phyloP scores from a whole-genome alignment of 2,329 filamentous ascomycete genomes.

The Neofusicoccum laricinum region DNA sequence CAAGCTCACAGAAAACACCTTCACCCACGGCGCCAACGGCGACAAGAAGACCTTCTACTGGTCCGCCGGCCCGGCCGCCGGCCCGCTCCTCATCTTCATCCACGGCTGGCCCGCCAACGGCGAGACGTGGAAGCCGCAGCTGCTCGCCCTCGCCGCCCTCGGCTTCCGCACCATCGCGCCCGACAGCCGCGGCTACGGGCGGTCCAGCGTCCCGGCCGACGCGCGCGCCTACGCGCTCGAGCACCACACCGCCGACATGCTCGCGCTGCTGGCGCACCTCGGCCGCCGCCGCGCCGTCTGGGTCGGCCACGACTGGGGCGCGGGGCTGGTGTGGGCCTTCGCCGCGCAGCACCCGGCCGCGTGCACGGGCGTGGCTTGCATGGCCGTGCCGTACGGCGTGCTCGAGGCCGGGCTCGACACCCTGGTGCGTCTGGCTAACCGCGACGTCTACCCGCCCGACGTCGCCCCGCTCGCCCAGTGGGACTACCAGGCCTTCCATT shows the following conservation, averaged over 20 bases:
- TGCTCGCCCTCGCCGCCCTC: conserved; percentile 26
- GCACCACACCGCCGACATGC: conserved; percentile 27
- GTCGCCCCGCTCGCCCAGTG: conserved; percentile 40
- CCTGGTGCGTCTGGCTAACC: conserved; percentile 37
- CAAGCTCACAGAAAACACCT: conserved; percentile 19
- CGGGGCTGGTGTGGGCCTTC: conserved; percentile 30
- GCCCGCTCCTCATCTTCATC: conserved; percentile 26
- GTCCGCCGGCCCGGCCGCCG: conserved; percentile 23
- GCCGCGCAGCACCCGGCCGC: conserved; percentile 32
- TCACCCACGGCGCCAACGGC: conserved; percentile 25
- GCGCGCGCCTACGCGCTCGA: conserved; percentile 32
- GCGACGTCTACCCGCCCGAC: conserved; percentile 45
- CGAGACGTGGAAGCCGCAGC: conserved; percentile 35
- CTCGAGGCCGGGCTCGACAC: conserved; percentile 42
- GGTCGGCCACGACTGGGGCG: conserved; percentile 48
- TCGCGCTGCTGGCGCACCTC: conserved; percentile 40
- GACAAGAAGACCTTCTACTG: conserved; percentile 27
- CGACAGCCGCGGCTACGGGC: conserved; percentile 38
- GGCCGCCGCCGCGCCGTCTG: conserved; percentile 44
- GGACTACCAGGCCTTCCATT: conserved; percentile 35
- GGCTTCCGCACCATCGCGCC: conserved; percentile 25
- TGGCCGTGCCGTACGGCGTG: conserved; percentile 41
- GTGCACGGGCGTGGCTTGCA: conserved; percentile 27
- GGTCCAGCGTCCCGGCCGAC: conserved; percentile 27
- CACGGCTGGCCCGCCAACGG: conserved; percentile 37